Evolutionary conservation across 441 rosid species (phyloP).

Genomic region (Dalechampia spathulata): DNA sequence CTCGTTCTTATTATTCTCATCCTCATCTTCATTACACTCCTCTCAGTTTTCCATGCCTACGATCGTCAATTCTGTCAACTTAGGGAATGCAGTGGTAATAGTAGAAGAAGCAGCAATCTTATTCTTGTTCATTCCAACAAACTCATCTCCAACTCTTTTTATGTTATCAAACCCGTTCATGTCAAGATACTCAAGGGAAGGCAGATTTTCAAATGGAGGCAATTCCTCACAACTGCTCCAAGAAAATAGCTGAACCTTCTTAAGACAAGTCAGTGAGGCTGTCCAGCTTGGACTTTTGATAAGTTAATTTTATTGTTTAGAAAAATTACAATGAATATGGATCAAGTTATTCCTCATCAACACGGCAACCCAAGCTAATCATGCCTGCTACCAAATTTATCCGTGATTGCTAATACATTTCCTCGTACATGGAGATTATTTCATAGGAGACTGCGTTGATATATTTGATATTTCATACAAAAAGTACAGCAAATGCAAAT

Average conservation of each 20-base stretch:
- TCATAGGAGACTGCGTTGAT: too few relatives aligned
- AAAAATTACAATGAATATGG: too few relatives aligned
- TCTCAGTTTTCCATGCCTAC: background rate
- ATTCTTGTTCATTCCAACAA: background rate
- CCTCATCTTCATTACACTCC: background rate
- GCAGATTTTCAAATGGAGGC: background rate
- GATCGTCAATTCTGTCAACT: background rate
- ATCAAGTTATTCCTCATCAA: too few relatives aligned
- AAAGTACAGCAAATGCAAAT: too few relatives aligned
- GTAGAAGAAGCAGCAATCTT: background rate
- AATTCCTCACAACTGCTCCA: background rate
- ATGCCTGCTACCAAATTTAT: too few relatives aligned
- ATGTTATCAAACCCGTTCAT: background rate
- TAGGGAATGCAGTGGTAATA: background rate
- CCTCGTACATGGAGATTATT: too few relatives aligned
- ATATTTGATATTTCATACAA: too few relatives aligned
- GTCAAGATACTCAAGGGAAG: background rate
- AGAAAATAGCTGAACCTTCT: background rate
- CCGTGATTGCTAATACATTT: too few relatives aligned
- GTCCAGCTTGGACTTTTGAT: constrained; percentile 1
- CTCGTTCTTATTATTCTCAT: background rate
- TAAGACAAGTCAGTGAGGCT: background rate
- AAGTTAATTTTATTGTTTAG: too few relatives aligned
- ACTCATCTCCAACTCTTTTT: background rate
- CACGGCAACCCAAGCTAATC: too few relatives aligned